These are phyloP conservation scores for Alternaria dauci DNA, from an alignment of 2,329 filamentous ascomycete genomes.

Conservation along the genomic window DNA sequence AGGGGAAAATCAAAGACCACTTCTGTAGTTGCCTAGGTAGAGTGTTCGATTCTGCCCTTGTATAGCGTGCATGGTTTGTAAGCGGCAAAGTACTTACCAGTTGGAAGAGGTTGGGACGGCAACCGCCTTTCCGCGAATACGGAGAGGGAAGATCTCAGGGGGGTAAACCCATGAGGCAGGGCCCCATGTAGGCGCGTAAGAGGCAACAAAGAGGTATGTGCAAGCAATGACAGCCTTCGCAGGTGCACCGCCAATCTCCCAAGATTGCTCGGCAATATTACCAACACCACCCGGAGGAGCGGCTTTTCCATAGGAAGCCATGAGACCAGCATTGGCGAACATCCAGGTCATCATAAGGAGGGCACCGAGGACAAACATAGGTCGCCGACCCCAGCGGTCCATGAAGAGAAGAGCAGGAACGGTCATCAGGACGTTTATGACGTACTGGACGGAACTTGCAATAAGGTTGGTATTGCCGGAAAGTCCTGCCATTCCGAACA, in stretches of 20 bases:
- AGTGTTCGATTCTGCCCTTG: too few species aligned
- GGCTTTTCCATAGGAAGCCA: constrained; percentile 65
- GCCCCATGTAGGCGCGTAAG: constrained; percentile 71
- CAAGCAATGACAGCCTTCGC: constrained; percentile 67
- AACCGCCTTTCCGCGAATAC: constrained; percentile 70
- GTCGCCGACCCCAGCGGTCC: constrained; percentile 78
- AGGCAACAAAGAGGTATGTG: constrained; percentile 76
- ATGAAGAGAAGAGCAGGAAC: constrained; percentile 77
- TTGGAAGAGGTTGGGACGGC: constrained; percentile 67
- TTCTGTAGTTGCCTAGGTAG: too few species aligned
- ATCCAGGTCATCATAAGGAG: constrained; percentile 70
- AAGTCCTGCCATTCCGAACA: constrained; percentile 77
- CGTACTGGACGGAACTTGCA: constrained; percentile 74
- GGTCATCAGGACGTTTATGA: constrained; percentile 84
- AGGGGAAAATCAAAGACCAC: too few species aligned
- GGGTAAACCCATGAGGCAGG: constrained; percentile 67
- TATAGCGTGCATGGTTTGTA: too few species aligned
- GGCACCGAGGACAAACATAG: constrained; percentile 71
- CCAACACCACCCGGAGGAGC: constrained; percentile 51
- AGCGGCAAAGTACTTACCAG: constrained; percentile 48
- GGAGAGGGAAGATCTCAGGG: constrained; percentile 69
- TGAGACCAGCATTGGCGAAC: constrained; percentile 69
- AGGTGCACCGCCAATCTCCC: constrained; percentile 51
- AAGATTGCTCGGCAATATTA: constrained; percentile 54
- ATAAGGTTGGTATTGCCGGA: constrained; percentile 66